A percentile compares a stretch with the other conserved stretches of the same genome.
These are phyloP conservation scores for Camellia oleifera DNA, from an alignment of 179 eudicot species.

Conservation along the genomic window DNA sequence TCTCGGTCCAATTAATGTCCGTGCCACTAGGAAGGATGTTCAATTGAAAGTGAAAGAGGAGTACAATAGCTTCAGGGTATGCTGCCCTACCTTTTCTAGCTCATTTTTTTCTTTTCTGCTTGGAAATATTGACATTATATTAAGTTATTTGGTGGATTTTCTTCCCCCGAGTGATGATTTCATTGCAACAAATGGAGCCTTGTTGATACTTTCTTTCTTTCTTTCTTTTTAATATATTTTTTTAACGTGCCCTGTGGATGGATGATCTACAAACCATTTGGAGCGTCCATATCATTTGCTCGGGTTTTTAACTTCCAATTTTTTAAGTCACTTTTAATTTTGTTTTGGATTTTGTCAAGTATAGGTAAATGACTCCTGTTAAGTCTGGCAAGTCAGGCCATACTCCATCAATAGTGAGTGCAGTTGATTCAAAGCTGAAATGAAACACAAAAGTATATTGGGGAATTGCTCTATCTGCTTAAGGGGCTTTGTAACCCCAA, in stretches of 20 bases:
- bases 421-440: not conserved
- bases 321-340: not conserved
- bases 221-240: no score
- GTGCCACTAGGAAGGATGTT: constrained; percentile 48
- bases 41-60: constrained; percentile 58
- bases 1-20: constrained; percentile 57
- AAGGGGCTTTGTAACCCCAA: not conserved
- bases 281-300: not conserved
- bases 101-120: not conserved
- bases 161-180: not conserved
- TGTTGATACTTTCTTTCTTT: no score
- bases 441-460: not conserved
- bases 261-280: not conserved
- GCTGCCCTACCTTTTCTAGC: constrained; percentile 5
- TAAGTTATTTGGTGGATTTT: not conserved
- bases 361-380: not conserved
- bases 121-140: no score
- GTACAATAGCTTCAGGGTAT: constrained; percentile 52
- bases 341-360: not conserved
- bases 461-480: not conserved
- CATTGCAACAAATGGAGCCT: no score
- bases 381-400: not conserved
- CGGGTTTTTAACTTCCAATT: not conserved
- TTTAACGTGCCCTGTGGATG: no score
- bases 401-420: not conserved